A percentile compares a stretch with the other conserved stretches of the same genome.
phyloP scores from a whole-genome alignment of 805 yeast genomes.

The Wickerhamiella bombiphila region DNA sequence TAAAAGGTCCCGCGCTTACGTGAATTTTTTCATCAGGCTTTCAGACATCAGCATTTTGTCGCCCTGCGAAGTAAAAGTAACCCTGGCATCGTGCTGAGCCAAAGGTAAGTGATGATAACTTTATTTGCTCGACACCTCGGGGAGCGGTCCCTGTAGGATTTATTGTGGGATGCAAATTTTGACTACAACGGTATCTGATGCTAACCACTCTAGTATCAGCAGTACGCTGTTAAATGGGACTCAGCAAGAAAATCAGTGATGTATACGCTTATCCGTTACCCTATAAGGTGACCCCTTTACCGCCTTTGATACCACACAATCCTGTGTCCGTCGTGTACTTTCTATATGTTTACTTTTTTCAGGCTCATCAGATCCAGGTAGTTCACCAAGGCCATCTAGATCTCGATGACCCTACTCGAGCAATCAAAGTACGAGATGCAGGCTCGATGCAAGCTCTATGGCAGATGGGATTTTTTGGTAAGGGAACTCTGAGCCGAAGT shows the following conservation, averaged over 20 bases:
- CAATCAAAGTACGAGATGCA: slow-evolving; percentile 25
- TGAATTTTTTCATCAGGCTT: no score
- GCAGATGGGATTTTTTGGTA: slow-evolving; percentile 85
- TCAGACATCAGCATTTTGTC: no score
- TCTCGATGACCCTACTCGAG: slow-evolving; percentile 12
- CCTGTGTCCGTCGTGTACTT: slow-evolving; percentile 50
- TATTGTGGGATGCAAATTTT: slow-evolving; percentile 21
- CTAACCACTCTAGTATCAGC: slow-evolving; percentile 12
- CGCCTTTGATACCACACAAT: slow-evolving; percentile 45
- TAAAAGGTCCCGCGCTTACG: no score
- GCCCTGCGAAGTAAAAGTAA: no score
- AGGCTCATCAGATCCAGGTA: slow-evolving; percentile 12
- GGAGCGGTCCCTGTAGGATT: slow-evolving; percentile 22
- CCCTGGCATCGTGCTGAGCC: no score
- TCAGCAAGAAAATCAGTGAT: slow-evolving; percentile 9
- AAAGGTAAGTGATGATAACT: slow-evolving; percentile 17
- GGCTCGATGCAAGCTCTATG: slow-evolving; percentile 47
- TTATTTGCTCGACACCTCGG: slow-evolving; percentile 13
- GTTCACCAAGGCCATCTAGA: slow-evolving; percentile 13
- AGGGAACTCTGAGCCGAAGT: slow-evolving; percentile 75
- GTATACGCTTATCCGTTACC: slow-evolving; percentile 45
- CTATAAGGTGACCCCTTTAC: slow-evolving; percentile 33
- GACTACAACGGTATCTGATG: slow-evolving; percentile 98
- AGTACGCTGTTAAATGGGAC: background rate
- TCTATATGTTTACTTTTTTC: slow-evolving; percentile 20